phyloP scores from a whole-genome alignment of 2,329 filamentous ascomycete genomes.

The Whalleya microplaca region DNA sequence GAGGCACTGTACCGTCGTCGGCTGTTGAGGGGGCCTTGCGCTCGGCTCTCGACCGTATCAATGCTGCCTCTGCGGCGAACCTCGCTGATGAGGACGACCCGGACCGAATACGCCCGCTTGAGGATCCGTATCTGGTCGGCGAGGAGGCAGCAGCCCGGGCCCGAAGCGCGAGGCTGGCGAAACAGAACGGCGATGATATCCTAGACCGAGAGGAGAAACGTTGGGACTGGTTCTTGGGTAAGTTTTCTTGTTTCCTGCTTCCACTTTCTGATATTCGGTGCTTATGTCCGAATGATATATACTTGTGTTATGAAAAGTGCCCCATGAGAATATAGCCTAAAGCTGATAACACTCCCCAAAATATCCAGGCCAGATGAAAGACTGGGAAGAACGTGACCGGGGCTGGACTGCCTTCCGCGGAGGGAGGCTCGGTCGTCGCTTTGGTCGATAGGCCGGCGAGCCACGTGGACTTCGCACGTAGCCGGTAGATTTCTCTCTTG shows the following conservation, averaged over 20 bases:
- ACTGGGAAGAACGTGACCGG: constrained; percentile 54
- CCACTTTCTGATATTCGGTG: neutral
- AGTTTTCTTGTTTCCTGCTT: constrained; percentile 33
- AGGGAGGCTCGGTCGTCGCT: constrained; percentile 46
- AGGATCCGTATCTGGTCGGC: constrained; percentile 70
- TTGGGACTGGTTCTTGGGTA: constrained; percentile 65
- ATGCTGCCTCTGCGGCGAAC: constrained; percentile 20
- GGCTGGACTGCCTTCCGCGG: constrained; percentile 50
- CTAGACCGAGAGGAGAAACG: constrained; percentile 60
- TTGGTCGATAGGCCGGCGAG: constrained; percentile 34
- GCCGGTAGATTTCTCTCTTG: constrained; percentile 8
- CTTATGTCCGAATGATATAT: too few species aligned
- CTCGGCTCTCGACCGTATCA: constrained; percentile 30
- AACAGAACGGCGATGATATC: constrained; percentile 58
- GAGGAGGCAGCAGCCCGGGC: constrained; percentile 65
- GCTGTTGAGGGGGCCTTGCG: constrained; percentile 32
- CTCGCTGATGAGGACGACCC: constrained; percentile 19
- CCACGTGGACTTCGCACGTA: constrained; percentile 22
- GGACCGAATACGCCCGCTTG: constrained; percentile 53
- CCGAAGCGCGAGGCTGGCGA: constrained; percentile 58
- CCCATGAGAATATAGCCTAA: neutral
- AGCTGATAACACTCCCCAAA: constrained; percentile 18
- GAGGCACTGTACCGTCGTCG: constrained; percentile 19
- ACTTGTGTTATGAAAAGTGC: too few species aligned
- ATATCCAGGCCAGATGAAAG: constrained; percentile 53